Base-by-base conservation (phyloP, 768 basidiomycete species). In the Hygrocybe coccinea region DNA sequence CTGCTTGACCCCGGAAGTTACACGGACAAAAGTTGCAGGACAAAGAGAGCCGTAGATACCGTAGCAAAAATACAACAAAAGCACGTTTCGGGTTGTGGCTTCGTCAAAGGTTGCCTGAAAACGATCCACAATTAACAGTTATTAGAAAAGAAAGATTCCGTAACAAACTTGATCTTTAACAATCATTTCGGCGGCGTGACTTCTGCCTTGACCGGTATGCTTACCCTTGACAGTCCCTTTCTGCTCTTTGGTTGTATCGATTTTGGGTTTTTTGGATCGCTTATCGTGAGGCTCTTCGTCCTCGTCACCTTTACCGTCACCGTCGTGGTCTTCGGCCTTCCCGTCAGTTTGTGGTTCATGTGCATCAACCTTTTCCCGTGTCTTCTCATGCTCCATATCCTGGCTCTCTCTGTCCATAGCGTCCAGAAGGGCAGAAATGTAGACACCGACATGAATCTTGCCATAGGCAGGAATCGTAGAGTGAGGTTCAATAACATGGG, bases 291-390 rank as follows among this genome's bases (percentile, higher is more conserved):
- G n/a, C n/a, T n/a, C n/a, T n/a, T n/a, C n/a, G n/a, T n/a, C n/a
- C n/a, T 60, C 51, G 36, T 62, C 39, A 57, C 62, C 12, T 45
- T 59, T 1, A 57, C 50, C 19, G 62, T 54, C 33, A 56, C 60
- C 51, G 36, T 62, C 39, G 58, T 56, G 9, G 60, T 61, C 36
- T 62, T 62, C 50, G 46, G 53, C 8, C 58, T 33, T 25, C 55
- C 57, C 50, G 57, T 60, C 2, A 57, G 59, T 33, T 61, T 64
- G 7, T 59, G 60, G 1, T 60, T 51, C 33, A 41, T n/a, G n/a
- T n/a, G n/a, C n/a, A n/a, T n/a, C n/a, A n/a, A n/a, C n/a, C n/a
- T n/a, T n/a, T n/a, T n/a, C n/a, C n/a, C n/a, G 61, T 35, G 54
- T 43, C 22, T 38, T 24, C 7, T 22, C 41, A 11, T 21, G 3